Evolutionary conservation across 129 eudicot genomes (phyloP).

Genomic region (Tagetes erecta): DNA sequence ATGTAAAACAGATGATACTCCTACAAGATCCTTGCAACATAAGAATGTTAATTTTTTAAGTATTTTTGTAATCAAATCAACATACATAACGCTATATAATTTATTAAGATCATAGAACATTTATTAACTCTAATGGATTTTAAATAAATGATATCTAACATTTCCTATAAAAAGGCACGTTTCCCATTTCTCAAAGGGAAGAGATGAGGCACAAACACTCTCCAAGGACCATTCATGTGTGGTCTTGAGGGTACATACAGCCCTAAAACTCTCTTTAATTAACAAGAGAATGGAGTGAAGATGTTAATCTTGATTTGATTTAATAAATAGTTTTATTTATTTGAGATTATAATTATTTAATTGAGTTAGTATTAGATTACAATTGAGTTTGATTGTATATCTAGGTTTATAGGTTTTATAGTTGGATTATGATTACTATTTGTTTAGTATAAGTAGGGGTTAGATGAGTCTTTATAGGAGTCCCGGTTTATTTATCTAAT

Average conservation of each 20-base stretch:
- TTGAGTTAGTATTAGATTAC: too few species aligned
- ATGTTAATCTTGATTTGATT: too few species aligned
- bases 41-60: not conserved
- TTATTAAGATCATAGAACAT: not conserved
- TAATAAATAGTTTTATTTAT: too few species aligned
- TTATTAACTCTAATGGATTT: not conserved
- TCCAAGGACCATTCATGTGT: slow-evolving; percentile 24
- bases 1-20: not conserved
- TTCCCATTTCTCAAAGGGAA: slow-evolving; percentile 15
- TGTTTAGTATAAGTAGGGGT: too few species aligned
- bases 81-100: not conserved
- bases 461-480: too few species aligned
- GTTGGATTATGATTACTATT: too few species aligned
- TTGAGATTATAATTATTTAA: too few species aligned
- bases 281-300: not conserved
- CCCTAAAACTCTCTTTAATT: slow-evolving; percentile 3
- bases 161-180: slow-evolving; percentile 15
- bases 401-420: too few species aligned
- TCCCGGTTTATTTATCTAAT: too few species aligned
- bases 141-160: not conserved
- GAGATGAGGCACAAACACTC: slow-evolving; percentile 19
- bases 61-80: not conserved
- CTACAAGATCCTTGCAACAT: not conserved
- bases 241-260: slow-evolving; percentile 18
- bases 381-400: too few species aligned